phyloP scores from a whole-genome alignment of 768 basidiomycete species.

The Suillus hirtellus region DNA sequence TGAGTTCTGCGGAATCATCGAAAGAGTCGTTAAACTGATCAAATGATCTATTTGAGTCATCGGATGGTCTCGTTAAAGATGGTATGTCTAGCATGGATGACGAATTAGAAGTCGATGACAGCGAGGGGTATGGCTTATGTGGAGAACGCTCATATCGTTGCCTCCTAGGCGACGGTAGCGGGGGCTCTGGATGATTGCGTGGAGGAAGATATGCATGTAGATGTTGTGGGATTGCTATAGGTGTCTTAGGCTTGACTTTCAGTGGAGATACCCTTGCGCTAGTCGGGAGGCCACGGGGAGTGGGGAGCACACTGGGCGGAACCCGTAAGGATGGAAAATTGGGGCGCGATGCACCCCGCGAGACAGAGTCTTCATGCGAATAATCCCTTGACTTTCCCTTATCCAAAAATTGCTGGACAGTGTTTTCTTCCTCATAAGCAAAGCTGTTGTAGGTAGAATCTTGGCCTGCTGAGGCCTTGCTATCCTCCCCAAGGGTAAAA shows the following conservation, averaged over 20 bases:
- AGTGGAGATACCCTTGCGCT: slow-evolving; percentile 45
- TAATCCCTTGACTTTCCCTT: slow-evolving; percentile 49
- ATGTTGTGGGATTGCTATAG: slow-evolving; percentile 46
- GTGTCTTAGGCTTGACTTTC: slow-evolving; percentile 60
- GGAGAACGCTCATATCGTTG: slow-evolving; percentile 31
- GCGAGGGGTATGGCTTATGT: slow-evolving; percentile 26
- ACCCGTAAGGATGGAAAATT: slow-evolving; percentile 43
- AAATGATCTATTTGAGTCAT: slow-evolving; percentile 44
- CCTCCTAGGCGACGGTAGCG: slow-evolving; percentile 42
- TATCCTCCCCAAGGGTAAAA: slow-evolving; percentile 43
- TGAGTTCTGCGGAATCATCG: slow-evolving; percentile 41
- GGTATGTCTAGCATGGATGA: slow-evolving; percentile 48
- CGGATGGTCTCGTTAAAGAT: slow-evolving; percentile 39
- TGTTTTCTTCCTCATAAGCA: slow-evolving; percentile 31
- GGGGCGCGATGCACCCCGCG: slow-evolving; percentile 52
- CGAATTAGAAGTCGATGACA: slow-evolving; percentile 37
- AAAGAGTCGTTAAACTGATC: slow-evolving; percentile 32
- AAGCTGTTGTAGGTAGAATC: slow-evolving; percentile 30
- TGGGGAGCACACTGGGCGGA: slow-evolving; percentile 29
- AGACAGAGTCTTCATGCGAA: slow-evolving; percentile 36
- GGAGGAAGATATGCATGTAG: slow-evolving; percentile 64
- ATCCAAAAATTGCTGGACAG: slow-evolving; percentile 33
- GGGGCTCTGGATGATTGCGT: slow-evolving; percentile 66
- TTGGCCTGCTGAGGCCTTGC: slow-evolving; percentile 29
- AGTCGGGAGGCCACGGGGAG: slow-evolving; percentile 37